A percentile compares a stretch with the other conserved stretches of the same genome.
Evolutionary conservation across 176 grass and related monocot species (phyloP).

Genomic region (Eragrostis curvula): DNA sequence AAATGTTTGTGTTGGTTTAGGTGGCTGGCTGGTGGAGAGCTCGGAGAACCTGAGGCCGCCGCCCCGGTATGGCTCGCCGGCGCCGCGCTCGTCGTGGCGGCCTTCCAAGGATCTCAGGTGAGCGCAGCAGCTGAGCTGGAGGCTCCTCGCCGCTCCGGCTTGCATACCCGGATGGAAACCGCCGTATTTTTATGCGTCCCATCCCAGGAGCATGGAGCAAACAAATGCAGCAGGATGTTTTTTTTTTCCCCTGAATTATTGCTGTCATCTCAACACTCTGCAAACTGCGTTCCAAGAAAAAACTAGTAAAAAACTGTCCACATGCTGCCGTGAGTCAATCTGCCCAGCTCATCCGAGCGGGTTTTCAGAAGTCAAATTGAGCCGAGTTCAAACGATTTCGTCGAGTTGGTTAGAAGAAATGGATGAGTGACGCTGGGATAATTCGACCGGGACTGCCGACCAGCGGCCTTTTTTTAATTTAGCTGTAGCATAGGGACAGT

Average conservation of each 20-base stretch:
- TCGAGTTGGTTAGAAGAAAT: background rate
- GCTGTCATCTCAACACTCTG: background rate
- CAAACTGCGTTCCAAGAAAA: constrained; percentile 1
- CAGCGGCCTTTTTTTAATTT: background rate
- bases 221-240: background rate
- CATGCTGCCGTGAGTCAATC: background rate
- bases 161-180: constrained; percentile 9
- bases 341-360: too few species aligned
- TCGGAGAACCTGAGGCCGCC: constrained; percentile 52
- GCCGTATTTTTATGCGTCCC: constrained; percentile 2
- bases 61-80: constrained; percentile 26
- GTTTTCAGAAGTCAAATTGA: background rate
- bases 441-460: constrained; percentile 29
- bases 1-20: constrained; percentile 10
- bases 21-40: constrained; percentile 73
- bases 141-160: background rate
- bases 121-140: background rate
- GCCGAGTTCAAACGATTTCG: background rate
- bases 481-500: constrained; percentile 6
- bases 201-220: constrained; percentile 9
- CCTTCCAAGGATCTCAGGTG: constrained; percentile 72
- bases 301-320: background rate
- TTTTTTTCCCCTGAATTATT: too few species aligned
- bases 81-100: constrained; percentile 35
- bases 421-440: constrained; percentile 9